Evolutionary conservation across 768 basidiomycete species (phyloP).

Genomic region (Amanita jacksonii): DNA sequence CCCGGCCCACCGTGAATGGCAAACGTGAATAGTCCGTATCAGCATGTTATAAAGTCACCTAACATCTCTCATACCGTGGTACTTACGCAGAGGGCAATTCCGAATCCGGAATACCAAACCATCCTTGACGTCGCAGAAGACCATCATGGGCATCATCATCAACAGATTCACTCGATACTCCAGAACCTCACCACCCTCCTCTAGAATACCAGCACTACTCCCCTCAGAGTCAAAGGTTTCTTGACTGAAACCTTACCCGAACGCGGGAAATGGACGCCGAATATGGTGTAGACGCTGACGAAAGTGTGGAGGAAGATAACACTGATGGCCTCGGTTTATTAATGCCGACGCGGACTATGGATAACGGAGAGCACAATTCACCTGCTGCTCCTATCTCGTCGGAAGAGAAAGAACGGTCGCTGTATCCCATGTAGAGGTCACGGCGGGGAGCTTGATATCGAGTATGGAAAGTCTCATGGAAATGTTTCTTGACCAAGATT

Average conservation of each 20-base stretch:
- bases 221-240: slow-evolving; percentile 3
- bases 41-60: too few relatives aligned
- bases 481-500: slow-evolving; percentile 33
- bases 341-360: not conserved
- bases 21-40: too few relatives aligned
- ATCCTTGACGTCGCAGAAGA: slow-evolving; percentile 7
- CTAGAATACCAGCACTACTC: slow-evolving; percentile 14
- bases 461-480: slow-evolving; percentile 4
- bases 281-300: not conserved
- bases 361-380: not conserved
- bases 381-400: not conserved
- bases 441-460: not conserved
- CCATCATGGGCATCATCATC: slow-evolving; percentile 21
- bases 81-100: too few relatives aligned
- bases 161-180: slow-evolving; percentile 12
- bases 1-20: too few relatives aligned
- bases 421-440: not conserved
- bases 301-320: not conserved
- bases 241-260: slow-evolving; percentile 7
- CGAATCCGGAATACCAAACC: too few relatives aligned
- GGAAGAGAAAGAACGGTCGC: not conserved
- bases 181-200: slow-evolving; percentile 12
- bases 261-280: not conserved
- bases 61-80: too few relatives aligned
- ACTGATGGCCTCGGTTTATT: not conserved